Conservation (phyloP, 495 filamentous ascomycete species). For the Aspergillus hancockii region DNA sequence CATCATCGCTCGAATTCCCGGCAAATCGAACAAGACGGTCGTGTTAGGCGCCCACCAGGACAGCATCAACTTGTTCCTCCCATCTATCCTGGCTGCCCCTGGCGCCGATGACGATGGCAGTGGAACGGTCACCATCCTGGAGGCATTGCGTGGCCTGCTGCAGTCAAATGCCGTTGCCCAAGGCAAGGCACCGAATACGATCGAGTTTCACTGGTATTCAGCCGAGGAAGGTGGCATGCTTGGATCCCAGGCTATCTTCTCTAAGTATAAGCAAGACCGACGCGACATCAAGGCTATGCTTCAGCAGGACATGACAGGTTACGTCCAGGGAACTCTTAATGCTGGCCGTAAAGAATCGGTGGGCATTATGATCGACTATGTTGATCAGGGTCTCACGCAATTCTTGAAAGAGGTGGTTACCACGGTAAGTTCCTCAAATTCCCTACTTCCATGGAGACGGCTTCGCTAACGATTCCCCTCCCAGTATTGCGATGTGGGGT, state of each 20-base stretch:
- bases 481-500: constrained; percentile 90
- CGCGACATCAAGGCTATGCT: constrained; percentile 94
- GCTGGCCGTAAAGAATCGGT: constrained; percentile 83
- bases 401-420: constrained; percentile 92
- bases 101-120: constrained; percentile 77
- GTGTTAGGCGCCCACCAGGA: constrained; percentile 76
- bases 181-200: constrained; percentile 67
- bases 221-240: constrained; percentile 91
- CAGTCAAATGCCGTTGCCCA: constrained; percentile 49
- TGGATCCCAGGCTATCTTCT: constrained; percentile 84
- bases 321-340: constrained; percentile 76
- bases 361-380: constrained; percentile 92
- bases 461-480: constrained; percentile 8
- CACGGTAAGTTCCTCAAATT: constrained; percentile 49
- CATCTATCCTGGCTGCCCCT: constrained; percentile 74
- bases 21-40: constrained; percentile 80
- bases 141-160: constrained; percentile 66
- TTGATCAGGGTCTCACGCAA: constrained; percentile 75
- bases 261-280: constrained; percentile 71
- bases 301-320: constrained; percentile 99
- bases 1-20: constrained; percentile 91
- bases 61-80: constrained; percentile 89
- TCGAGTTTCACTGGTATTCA: constrained; percentile 96
- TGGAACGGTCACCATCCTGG: constrained; percentile 77
- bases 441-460: background rate